These are phyloP conservation scores for Suhomyces ambrosiae DNA, from an alignment of 1,139 yeast species.

Conservation along the genomic window DNA sequence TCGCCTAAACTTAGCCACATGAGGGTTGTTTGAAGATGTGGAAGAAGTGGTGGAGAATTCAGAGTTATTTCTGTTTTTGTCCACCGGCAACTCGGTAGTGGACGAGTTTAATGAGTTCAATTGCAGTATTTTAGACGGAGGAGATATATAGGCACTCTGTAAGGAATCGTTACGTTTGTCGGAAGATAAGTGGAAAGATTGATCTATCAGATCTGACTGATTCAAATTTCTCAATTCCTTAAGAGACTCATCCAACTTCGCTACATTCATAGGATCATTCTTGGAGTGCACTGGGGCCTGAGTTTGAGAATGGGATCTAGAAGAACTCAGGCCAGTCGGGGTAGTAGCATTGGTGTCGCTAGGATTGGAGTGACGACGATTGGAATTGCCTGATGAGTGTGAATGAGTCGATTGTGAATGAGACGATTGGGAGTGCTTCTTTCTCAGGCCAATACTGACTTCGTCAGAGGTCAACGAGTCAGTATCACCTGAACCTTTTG, in stretches of 20 bases:
- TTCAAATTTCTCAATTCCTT: constrained; percentile 1
- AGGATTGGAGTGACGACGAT: constrained; percentile 1
- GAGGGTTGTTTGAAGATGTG: constrained; percentile 6
- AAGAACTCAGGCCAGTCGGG: neutral
- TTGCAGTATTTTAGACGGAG: neutral
- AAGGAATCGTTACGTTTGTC: neutral
- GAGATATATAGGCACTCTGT: neutral
- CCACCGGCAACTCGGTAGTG: constrained; percentile 1
- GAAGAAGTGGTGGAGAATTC: constrained; percentile 12
- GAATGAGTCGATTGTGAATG: constrained; percentile 7
- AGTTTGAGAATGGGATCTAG: neutral
- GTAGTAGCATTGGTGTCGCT: constrained; percentile 4
- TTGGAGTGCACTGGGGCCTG: neutral
- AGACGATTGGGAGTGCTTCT: constrained; percentile 9
- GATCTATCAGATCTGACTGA: neutral
- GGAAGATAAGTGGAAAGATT: neutral
- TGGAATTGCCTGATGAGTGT: constrained; percentile 5
- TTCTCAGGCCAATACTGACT: constrained; percentile 5
- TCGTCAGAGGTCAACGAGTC: constrained; percentile 7
- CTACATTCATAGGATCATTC: constrained; percentile 3
- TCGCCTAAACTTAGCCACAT: constrained; percentile 14
- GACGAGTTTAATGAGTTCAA: constrained; percentile 3
- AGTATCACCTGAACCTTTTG: constrained; percentile 2
- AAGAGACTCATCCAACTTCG: constrained; percentile 1
- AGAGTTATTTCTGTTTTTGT: constrained; percentile 11